Evolutionary conservation across 345 rosid genomes (phyloP).

Genomic region (Boechera stricta): DNA sequence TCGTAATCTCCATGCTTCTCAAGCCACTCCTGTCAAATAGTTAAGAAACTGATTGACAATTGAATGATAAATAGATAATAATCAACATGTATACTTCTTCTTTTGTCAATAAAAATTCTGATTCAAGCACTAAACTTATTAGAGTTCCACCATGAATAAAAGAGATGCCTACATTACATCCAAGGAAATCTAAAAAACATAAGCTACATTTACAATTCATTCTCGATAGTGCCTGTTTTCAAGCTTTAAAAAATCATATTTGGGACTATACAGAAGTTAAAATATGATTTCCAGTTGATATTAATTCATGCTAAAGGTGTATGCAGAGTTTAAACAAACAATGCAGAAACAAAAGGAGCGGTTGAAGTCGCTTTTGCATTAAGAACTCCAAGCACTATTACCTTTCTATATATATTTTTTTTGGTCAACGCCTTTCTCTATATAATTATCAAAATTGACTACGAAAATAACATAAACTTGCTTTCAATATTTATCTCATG

Average conservation of each 20-base stretch:
- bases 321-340: not conserved
- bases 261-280: not conserved
- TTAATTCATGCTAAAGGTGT: too few relatives aligned
- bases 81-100: not conserved
- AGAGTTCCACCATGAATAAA: not conserved
- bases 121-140: not conserved
- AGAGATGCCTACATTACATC: not conserved
- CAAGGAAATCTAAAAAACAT: not conserved
- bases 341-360: slow-evolving; percentile 5
- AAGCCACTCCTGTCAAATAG: slow-evolving; percentile 66
- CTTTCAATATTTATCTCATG: not conserved
- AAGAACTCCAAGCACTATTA: not conserved
- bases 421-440: not conserved
- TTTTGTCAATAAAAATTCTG: not conserved
- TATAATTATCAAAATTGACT: not conserved
- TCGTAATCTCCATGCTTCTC: slow-evolving; percentile 62
- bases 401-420: not conserved
- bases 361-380: not conserved
- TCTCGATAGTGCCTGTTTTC: not conserved
- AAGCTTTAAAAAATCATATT: not conserved
- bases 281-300: not conserved
- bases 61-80: not conserved
- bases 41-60: not conserved
- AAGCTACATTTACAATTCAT: slow-evolving; percentile 12
- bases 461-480: not conserved